phyloP scores from a whole-genome alignment of 768 basidiomycete species.

The Suillus sp. region DNA sequence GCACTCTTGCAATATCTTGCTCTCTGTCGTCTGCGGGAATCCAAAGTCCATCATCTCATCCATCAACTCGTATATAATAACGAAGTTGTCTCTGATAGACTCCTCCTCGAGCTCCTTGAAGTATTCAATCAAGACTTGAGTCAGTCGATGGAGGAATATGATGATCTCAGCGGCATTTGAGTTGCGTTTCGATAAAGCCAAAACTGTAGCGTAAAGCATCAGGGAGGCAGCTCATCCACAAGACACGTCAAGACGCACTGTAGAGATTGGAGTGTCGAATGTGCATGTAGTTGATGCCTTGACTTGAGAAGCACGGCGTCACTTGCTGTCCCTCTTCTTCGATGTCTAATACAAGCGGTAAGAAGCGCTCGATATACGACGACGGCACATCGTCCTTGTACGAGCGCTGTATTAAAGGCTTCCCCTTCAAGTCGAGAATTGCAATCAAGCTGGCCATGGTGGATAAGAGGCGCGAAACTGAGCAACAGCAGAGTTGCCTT shows the following conservation, averaged over 20 bases:
- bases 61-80: constrained; percentile 97
- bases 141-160: constrained; percentile 92
- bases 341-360: constrained; percentile 90
- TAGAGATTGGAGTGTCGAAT: constrained; percentile 98
- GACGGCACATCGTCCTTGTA: constrained; percentile 95
- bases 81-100: constrained; percentile 98
- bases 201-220: constrained; percentile 53
- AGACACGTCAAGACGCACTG: constrained; percentile 51
- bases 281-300: constrained; percentile 98
- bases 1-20: constrained; percentile 97
- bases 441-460: constrained; percentile 74
- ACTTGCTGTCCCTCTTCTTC: constrained; percentile 98
- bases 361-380: constrained; percentile 89
- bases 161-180: constrained; percentile 95
- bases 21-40: constrained; percentile 97
- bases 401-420: constrained; percentile 93
- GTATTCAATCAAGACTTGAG: constrained; percentile 93
- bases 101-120: constrained; percentile 99
- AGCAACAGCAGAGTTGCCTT: neutral
- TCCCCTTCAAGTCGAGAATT: constrained; percentile 98
- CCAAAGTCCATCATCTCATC: constrained; percentile 99
- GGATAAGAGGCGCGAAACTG: constrained; percentile 5
- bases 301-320: constrained; percentile 93
- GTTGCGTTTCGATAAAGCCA: constrained; percentile 95
- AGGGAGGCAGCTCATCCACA: neutral